Conservation (phyloP, 345 rosid genomes). For the Camelina laxa region DNA sequence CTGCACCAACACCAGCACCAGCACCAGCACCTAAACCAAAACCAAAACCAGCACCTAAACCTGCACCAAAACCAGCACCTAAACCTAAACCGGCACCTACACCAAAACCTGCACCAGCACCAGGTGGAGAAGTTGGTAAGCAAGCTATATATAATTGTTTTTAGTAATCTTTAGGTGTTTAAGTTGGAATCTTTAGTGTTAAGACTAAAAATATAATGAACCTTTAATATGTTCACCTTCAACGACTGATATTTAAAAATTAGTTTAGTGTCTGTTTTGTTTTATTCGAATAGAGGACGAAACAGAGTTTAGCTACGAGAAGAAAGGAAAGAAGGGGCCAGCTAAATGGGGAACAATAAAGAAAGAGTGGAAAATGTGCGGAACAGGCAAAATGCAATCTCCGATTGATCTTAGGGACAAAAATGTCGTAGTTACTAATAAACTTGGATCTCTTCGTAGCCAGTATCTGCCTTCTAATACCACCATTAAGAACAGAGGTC, state of each 20-base stretch:
- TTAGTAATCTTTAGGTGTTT: neutral
- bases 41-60: neutral
- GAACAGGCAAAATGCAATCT: conserved; percentile 78
- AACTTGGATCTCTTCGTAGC: conserved; percentile 55
- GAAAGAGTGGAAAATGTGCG: conserved; percentile 59
- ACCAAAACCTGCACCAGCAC: neutral
- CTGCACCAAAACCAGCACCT: neutral
- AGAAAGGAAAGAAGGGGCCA: conserved; percentile 55
- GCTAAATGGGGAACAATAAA: conserved; percentile 70
- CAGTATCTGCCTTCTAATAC: conserved; percentile 58
- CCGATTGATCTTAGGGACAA: conserved; percentile 63
- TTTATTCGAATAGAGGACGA: conserved; percentile 56
- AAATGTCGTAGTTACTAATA: conserved; percentile 50
- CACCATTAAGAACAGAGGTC: conserved; percentile 76
- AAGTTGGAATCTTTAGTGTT: neutral
- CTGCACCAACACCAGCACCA: too few species aligned
- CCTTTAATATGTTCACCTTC: neutral
- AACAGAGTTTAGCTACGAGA: conserved; percentile 56
- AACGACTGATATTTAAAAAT: neutral
- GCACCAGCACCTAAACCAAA: neutral
- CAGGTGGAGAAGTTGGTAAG: conserved; percentile 39
- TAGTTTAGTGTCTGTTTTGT: neutral
- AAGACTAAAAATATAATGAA: neutral
- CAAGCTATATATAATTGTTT: neutral
- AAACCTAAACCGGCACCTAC: neutral